Conservation (phyloP, 768 basidiomycete genomes). For the Boletellus sp. region DNA sequence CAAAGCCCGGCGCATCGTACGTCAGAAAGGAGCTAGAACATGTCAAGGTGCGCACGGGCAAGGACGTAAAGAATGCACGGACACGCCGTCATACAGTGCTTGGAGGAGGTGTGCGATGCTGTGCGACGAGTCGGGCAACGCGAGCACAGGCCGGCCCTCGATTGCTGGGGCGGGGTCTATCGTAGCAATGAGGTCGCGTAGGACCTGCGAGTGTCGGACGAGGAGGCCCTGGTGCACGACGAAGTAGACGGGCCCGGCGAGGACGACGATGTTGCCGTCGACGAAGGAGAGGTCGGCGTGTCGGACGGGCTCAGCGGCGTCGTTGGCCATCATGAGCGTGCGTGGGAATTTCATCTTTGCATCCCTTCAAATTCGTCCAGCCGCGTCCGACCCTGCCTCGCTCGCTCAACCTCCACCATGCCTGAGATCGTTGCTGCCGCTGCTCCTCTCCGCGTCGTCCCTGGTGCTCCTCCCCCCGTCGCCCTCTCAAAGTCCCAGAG, state of each 20-base stretch:
- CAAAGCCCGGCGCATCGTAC: constrained; percentile 49
- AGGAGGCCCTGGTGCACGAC: constrained; percentile 66
- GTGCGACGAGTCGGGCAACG: constrained; percentile 51
- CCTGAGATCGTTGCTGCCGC: constrained; percentile 29
- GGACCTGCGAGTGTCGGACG: constrained; percentile 55
- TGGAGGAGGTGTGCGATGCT: constrained; percentile 58
- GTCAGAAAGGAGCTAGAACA: constrained; percentile 42
- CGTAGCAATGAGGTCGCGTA: constrained; percentile 40
- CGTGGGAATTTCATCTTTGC: constrained; percentile 16
- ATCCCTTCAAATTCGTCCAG: constrained; percentile 14
- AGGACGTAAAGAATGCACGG: constrained; percentile 22
- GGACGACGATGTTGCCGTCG: constrained; percentile 68
- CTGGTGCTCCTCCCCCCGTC: constrained; percentile 69
- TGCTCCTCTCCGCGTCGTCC: constrained; percentile 53
- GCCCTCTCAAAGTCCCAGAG: constrained; percentile 57
- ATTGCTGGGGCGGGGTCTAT: constrained; percentile 30
- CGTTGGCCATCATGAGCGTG: constrained; percentile 10
- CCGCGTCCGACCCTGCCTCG: not conserved
- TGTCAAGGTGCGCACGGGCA: constrained; percentile 13
- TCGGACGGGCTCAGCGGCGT: constrained; percentile 27
- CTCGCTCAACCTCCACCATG: constrained; percentile 24
- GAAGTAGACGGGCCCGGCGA: constrained; percentile 57
- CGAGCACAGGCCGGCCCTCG: constrained; percentile 56
- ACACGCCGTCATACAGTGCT: constrained; percentile 72
- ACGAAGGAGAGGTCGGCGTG: constrained; percentile 58